phyloP scores from a whole-genome alignment of 805 yeast species.

The Wickerhamomyces bovis region DNA sequence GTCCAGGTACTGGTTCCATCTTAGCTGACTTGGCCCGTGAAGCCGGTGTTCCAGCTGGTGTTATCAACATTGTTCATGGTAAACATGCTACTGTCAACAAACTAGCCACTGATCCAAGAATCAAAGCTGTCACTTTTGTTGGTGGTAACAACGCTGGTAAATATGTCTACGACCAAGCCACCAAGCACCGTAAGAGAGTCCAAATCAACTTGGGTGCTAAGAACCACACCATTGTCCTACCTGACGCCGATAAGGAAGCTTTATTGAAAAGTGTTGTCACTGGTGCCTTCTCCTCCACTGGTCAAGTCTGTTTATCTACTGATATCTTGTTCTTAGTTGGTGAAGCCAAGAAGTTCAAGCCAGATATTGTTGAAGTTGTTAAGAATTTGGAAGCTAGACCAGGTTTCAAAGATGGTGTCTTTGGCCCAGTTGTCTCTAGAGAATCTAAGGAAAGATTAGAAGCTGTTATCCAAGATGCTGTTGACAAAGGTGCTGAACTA shows the following conservation, averaged over 20 bases:
- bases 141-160: conserved; percentile 78
- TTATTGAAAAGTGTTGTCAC: conserved; percentile 62
- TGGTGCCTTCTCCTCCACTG: conserved; percentile 81
- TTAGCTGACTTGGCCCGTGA: conserved; percentile 64
- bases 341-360: conserved; percentile 51
- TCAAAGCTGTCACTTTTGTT: conserved; percentile 72
- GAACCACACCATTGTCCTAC: conserved; percentile 67
- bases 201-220: conserved; percentile 79
- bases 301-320: conserved; percentile 79
- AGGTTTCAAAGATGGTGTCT: conserved; percentile 59
- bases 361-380: conserved; percentile 54
- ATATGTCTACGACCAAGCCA: conserved; percentile 61
- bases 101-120: conserved; percentile 63
- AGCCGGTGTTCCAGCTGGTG: conserved; percentile 76
- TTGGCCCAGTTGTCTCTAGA: conserved; percentile 71
- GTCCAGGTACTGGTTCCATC: conserved; percentile 76
- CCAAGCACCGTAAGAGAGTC: conserved; percentile 65
- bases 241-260: conserved; percentile 63
- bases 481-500: conserved; percentile 55
- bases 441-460: conserved; percentile 47
- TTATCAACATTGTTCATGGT: conserved; percentile 68
- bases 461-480: conserved; percentile 52
- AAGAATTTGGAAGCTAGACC: conserved; percentile 51
- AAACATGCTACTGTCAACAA: conserved; percentile 67
- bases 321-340: conserved; percentile 72